Percentiles rank a stretch among this genome's conserved stretches.
Conservation (phyloP, 306 rosid genomes). For the Lupinus albus region DNA sequence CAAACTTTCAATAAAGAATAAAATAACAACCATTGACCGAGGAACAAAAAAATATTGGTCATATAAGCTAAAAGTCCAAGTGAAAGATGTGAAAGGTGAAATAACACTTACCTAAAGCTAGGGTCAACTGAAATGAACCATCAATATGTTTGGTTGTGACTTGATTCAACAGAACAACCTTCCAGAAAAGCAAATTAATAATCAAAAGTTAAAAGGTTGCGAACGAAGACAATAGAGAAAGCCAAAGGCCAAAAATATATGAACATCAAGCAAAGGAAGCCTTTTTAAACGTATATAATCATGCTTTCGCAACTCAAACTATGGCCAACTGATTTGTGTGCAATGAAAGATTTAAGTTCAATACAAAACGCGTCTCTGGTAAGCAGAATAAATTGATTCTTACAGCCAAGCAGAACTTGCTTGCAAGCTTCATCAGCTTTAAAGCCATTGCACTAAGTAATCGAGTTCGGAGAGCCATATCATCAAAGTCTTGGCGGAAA, state of each 20-base stretch:
- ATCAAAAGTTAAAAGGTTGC: constrained; percentile 7
- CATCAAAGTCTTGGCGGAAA: constrained; percentile 91
- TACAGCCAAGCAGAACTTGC: constrained; percentile 67
- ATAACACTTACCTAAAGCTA: constrained; percentile 71
- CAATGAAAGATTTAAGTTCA: constrained; percentile 11
- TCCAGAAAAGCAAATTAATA: constrained; percentile 35
- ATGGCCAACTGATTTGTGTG: background rate
- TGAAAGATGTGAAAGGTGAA: constrained; percentile 39
- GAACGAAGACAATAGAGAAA: constrained; percentile 10
- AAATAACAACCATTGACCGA: background rate
- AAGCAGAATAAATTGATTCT: constrained; percentile 48
- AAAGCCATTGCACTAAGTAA: constrained; percentile 85
- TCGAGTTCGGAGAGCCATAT: constrained; percentile 85
- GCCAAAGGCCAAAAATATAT: background rate
- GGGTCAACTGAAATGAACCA: constrained; percentile 86
- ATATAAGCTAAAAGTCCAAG: constrained; percentile 3
- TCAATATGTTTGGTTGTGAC: constrained; percentile 76
- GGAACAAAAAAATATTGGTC: constrained; percentile 17
- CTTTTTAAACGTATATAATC: background rate
- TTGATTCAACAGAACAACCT: constrained; percentile 94
- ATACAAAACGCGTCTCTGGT: constrained; percentile 2
- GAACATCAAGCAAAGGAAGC: constrained; percentile 6
- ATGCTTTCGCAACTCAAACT: background rate
- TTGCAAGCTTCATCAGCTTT: constrained; percentile 86
- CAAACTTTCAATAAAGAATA: constrained; percentile 8